These are phyloP conservation scores for Annulohypoxylon truncatum DNA, from an alignment of 2,329 filamentous ascomycete genomes.

Conservation along the genomic window DNA sequence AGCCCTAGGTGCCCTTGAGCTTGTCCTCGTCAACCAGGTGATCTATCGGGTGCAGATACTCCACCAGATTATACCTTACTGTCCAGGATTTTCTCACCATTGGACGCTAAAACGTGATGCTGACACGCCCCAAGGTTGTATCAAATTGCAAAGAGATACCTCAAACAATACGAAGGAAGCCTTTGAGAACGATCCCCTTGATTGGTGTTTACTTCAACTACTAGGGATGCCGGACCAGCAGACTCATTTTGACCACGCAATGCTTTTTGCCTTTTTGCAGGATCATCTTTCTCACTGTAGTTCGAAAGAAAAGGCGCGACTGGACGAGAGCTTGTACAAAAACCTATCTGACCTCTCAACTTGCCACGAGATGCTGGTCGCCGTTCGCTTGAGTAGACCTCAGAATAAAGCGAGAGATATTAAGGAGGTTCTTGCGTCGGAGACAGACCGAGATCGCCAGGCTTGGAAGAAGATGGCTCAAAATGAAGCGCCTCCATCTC, in stretches of 20 bases:
- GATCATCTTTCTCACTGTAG: slow-evolving; percentile 5
- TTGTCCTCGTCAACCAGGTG: not conserved
- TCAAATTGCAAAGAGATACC: not conserved
- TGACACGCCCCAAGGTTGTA: not conserved
- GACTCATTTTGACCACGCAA: slow-evolving; percentile 1
- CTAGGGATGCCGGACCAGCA: not conserved
- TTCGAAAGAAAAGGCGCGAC: not conserved
- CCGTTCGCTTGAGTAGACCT: slow-evolving; percentile 9
- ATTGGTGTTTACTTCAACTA: slow-evolving; percentile 10
- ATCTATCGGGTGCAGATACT: not conserved
- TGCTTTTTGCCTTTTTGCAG: slow-evolving; percentile 17
- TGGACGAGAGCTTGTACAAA: slow-evolving; percentile 6
- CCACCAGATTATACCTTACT: too few relatives aligned
- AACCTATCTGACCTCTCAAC: slow-evolving; percentile 12
- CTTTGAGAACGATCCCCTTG: slow-evolving; percentile 11
- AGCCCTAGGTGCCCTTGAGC: not conserved
- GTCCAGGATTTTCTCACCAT: slow-evolving; percentile 6
- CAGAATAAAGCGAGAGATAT: too few relatives aligned
- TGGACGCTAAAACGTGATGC: not conserved
- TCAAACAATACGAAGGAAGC: not conserved
- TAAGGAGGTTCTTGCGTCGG: too few relatives aligned
- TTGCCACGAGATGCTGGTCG: slow-evolving; percentile 10
- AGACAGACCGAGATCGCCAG: not conserved
- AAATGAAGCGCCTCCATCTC: too few relatives aligned
- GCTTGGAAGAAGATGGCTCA: not conserved